phyloP scores from a whole-genome alignment of 2,329 filamentous ascomycete species.

The Pseudonectria buxi region DNA sequence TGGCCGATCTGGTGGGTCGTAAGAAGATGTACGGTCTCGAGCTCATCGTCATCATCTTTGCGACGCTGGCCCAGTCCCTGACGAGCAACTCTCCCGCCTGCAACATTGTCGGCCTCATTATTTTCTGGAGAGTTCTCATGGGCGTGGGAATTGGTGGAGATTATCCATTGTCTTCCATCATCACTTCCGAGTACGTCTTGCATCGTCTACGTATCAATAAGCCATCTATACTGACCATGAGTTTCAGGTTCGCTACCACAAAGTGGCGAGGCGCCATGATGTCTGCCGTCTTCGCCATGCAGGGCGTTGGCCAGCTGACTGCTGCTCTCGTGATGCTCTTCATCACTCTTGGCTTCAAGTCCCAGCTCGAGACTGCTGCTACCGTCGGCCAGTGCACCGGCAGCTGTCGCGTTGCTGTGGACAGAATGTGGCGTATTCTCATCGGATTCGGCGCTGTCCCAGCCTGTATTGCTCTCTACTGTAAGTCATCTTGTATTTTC shows the following conservation, averaged over 20 bases:
- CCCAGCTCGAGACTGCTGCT: conserved; percentile 47
- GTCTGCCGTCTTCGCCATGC: conserved; percentile 80
- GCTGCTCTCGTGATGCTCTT: conserved; percentile 73
- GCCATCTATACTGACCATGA: background rate
- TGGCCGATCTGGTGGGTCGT: conserved; percentile 71
- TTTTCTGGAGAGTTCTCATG: conserved; percentile 80
- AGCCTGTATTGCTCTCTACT: conserved; percentile 76
- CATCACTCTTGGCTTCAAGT: conserved; percentile 64
- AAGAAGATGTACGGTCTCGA: conserved; percentile 70
- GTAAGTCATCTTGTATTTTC: conserved; percentile 17
- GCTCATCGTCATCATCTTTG: conserved; percentile 73
- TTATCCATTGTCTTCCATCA: conserved; percentile 75
- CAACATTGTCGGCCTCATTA: conserved; percentile 58
- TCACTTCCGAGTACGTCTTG: conserved; percentile 65
- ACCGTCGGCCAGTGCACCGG: conserved; percentile 47
- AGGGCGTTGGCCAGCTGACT: conserved; percentile 72
- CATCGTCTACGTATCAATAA: background rate
- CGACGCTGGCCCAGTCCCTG: conserved; percentile 66
- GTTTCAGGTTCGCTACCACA: conserved; percentile 58
- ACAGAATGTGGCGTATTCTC: conserved; percentile 81
- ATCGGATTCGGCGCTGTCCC: conserved; percentile 78
- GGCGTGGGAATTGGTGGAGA: conserved; percentile 44
- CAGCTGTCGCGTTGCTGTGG: conserved; percentile 44
- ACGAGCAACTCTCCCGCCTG: conserved; percentile 57
- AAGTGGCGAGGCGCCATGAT: conserved; percentile 86